Base-by-base conservation (phyloP, 2,329 filamentous ascomycete genomes). In the Fusarium buxicola region DNA sequence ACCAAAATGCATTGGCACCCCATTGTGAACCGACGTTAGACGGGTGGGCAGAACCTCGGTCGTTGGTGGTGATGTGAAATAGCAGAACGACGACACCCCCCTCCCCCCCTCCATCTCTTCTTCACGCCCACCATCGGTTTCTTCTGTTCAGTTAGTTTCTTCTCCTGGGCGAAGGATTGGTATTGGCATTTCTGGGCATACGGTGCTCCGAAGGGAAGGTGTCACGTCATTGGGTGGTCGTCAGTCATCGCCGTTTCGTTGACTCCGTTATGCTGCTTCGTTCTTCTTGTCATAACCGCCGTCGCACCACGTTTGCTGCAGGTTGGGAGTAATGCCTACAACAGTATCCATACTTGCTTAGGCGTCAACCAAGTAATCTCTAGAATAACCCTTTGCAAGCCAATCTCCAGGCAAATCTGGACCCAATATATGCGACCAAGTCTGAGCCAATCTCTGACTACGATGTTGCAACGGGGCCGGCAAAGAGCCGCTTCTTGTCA, bases 151-250 rank as follows among this genome's bases (percentile, higher is more conserved):
- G 53, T 54, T 59, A 49, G 39, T 63, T 36, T 36, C 49, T 59
- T 48, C 47, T 63, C 28, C 38, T 31, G 32, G 41, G 55, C 34
- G 58, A 63, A 50, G 58, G 43, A 57, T 60, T 55, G 55, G 61
- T 57, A 53, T 65, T 60, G 47, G 56, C 54, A 65, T 63, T 62
- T 65, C 62, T 65, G 53, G 62, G 62, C 62, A 66, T 63, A 66
- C 62, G 62, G 50, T 55, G 39, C 41, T 54, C 2, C 21, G 8
- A 28, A 34, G 7, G 11, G 16, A 44, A 47, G 38, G 47, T 31
- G 48, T 56, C 62, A 55, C 63, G 55, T 65, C 62, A 65, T 66
- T 65, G 58, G 56, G 45, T 25, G 38, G 32, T 48, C 11, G 45
- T 15, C 45, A 36, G 34, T 45, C 58, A 64, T 49, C 36, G 44